Evolutionary conservation across 2,329 filamentous ascomycete genomes (phyloP).

Genomic region (Aphanoascus verrucosus): DNA sequence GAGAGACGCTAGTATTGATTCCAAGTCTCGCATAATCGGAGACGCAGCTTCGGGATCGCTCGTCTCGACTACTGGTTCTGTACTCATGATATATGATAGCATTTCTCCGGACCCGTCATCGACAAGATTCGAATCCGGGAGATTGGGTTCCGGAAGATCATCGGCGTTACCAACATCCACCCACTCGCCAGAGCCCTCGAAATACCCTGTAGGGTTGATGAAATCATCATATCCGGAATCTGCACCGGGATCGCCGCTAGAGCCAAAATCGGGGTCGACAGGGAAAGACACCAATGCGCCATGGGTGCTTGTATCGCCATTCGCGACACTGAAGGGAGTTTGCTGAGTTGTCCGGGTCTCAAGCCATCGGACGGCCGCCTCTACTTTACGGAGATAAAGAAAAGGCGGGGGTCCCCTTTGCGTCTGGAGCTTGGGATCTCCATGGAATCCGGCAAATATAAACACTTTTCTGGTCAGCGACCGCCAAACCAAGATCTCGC

Average conservation of each 20-base stretch:
- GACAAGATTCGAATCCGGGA: background rate
- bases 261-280: slow-evolving; percentile 27
- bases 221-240: slow-evolving; percentile 29
- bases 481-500: slow-evolving; percentile 75
- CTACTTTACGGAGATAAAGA: slow-evolving; percentile 59
- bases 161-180: slow-evolving; percentile 8
- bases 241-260: slow-evolving; percentile 16
- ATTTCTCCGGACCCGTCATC: slow-evolving; percentile 6
- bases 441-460: slow-evolving; percentile 63
- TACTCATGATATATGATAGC: slow-evolving; percentile 1
- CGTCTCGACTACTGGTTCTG: slow-evolving; percentile 11
- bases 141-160: slow-evolving; percentile 8
- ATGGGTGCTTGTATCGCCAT: background rate
- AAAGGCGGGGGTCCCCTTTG: slow-evolving; percentile 54
- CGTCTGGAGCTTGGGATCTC: slow-evolving; percentile 33
- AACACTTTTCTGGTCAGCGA: slow-evolving; percentile 69
- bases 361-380: slow-evolving; percentile 52
- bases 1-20: slow-evolving; percentile 64
- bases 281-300: slow-evolving; percentile 16
- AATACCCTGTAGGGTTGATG: slow-evolving; percentile 26
- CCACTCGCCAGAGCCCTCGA: slow-evolving; percentile 24
- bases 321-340: background rate
- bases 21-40: slow-evolving; percentile 53
- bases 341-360: slow-evolving; percentile 35
- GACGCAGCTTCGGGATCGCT: slow-evolving; percentile 19